A percentile compares a stretch with the other conserved stretches of the same genome.
These are phyloP conservation scores for Meyerozyma carpophila DNA, from an alignment of 1,139 yeast species.

Conservation along the genomic window DNA sequence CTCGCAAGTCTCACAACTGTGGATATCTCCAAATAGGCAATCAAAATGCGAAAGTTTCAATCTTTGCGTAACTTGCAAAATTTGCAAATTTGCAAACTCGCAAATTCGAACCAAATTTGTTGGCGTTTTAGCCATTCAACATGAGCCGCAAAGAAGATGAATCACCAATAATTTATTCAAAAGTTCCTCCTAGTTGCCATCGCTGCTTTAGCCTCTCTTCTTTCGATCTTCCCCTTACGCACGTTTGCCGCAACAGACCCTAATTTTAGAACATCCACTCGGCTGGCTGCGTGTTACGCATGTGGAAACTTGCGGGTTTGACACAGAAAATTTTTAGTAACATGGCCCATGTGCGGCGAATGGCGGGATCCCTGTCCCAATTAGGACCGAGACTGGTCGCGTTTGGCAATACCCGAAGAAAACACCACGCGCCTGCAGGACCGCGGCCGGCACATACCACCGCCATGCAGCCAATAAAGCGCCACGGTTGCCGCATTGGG, in stretches of 20 bases:
- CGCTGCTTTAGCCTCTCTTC: no score
- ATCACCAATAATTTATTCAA: no score
- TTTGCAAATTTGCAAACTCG: no score
- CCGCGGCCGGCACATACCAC: background rate
- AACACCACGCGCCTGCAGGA: background rate
- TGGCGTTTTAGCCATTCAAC: no score
- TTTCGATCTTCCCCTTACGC: background rate
- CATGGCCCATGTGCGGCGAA: background rate
- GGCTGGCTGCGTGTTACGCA: no score
- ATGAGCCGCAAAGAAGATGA: no score
- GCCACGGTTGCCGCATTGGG: background rate
- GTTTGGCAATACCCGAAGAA: background rate
- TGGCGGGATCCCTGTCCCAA: background rate
- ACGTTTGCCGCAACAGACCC: background rate
- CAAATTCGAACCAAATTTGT: no score
- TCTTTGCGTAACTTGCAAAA: no score
- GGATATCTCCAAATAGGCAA: no score
- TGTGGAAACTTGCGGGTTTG: background rate
- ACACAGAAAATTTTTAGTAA: background rate
- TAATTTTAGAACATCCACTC: background rate
- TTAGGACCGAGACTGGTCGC: background rate
- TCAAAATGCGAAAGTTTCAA: no score
- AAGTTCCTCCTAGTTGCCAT: no score
- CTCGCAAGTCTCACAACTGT: no score
- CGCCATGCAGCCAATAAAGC: background rate